Evolutionary conservation across 2,329 filamentous ascomycete genomes (phyloP).

Genomic region (Sporothrix euskadiensis): DNA sequence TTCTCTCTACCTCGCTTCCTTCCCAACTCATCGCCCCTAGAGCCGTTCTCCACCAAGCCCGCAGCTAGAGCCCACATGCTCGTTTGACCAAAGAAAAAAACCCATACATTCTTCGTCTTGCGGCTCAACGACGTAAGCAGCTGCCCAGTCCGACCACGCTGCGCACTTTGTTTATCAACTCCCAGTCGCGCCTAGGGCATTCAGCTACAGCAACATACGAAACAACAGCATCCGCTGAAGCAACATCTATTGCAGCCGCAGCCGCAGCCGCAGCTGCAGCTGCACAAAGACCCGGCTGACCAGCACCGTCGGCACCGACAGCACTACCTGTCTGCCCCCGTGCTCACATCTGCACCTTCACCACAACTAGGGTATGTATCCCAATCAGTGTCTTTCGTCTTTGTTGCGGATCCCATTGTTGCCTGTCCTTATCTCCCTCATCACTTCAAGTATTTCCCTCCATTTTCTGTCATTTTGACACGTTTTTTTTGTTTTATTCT

Average conservation of each 20-base stretch:
- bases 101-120: background rate
- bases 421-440: background rate
- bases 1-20: background rate
- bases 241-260: slow-evolving; percentile 3
- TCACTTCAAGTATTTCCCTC: background rate
- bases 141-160: background rate
- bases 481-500: background rate
- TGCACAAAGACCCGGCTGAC: background rate
- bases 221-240: background rate
- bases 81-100: background rate
- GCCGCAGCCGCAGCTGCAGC: background rate
- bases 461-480: background rate
- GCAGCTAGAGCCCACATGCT: background rate
- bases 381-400: background rate
- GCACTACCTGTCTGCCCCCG: background rate
- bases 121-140: slow-evolving; percentile 19
- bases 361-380: background rate
- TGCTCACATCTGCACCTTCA: background rate
- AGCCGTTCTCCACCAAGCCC: background rate
- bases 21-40: background rate
- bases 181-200: background rate
- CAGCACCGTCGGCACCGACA: background rate
- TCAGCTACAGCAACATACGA: background rate
- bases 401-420: background rate
- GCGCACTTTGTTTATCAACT: background rate